Base-by-base conservation (phyloP, 208 protist genomes). In the Trypanosoma scelopori region DNA sequence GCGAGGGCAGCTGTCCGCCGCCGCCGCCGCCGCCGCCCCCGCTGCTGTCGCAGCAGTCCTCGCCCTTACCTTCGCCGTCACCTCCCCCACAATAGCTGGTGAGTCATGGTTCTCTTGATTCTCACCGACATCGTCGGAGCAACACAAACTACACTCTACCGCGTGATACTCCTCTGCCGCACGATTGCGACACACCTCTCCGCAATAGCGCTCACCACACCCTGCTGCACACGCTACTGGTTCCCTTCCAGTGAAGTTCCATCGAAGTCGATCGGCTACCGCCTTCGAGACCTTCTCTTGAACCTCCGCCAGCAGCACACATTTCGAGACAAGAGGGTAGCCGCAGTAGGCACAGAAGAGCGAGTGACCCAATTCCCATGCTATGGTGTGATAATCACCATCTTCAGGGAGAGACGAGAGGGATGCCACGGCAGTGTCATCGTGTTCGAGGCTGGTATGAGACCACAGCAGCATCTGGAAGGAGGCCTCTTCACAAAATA, bases 201-300 rank as follows among this genome's bases (percentile, higher is more conserved):
- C 68, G 47, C 81, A 82, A 64, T 83, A 87, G 22, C 55, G n/a
- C 7, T 72, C 49, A 25, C 69, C 71, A 41, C 81, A 87, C 12
- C 51, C 45, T 6, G 59, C 70, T n/a, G 66, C 66, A 58, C 71
- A 73, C 9, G 49, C 41, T 15, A 68, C 0, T 22, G 39, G 25
- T 48, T 60, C 50, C 30, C 41, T 57, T 37, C 23, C 42, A 52
- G 3, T 59, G 39, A 68, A 68, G 1, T 39, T 43, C 49, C 39
- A 51, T 6, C 49, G 41, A 52, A 68, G 13, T 30, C 42, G 62
- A 18, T 60, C 52, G 5, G 52, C 32, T 39, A 68, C 25, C n/a
- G 23, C 52, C 41, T 52, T 59, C 6, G 51, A 52, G 7, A 23
- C 51, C 27, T 22, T 28, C 28, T 59, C 42, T 20, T 28, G 15